phyloP scores from a whole-genome alignment of 768 basidiomycete genomes.

The Trametes elegans region DNA sequence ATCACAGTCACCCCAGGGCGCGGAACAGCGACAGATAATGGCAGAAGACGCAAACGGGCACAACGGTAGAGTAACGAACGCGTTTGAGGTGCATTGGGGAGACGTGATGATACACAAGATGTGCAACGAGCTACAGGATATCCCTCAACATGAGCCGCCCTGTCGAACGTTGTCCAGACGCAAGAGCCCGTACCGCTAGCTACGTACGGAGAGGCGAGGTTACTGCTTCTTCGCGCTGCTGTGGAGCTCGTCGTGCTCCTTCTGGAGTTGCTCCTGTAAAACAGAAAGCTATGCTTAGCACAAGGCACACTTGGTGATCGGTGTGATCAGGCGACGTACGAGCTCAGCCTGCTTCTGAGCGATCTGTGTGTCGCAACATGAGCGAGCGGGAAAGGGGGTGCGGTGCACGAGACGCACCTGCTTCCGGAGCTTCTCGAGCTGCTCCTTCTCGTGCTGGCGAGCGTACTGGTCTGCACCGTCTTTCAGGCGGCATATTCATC shows the following conservation, averaged over 20 bases:
- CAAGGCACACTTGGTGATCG: not conserved
- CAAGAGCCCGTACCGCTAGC: not conserved
- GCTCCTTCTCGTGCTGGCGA: slow-evolving; percentile 54
- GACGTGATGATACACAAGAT: slow-evolving; percentile 5
- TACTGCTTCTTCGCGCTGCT: slow-evolving; percentile 10
- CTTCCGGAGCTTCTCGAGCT: slow-evolving; percentile 56
- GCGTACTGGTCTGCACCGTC: slow-evolving; percentile 66
- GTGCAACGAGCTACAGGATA: slow-evolving; percentile 1
- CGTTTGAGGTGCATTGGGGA: not conserved
- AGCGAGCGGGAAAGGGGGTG: not conserved
- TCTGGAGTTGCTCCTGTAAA: slow-evolving; percentile 32
- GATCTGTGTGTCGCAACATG: slow-evolving; percentile 20
- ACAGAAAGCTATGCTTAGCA: not conserved
- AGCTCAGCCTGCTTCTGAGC: slow-evolving; percentile 33
- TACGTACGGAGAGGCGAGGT: not conserved
- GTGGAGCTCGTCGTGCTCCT: slow-evolving; percentile 25
- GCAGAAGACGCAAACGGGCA: too few relatives aligned
- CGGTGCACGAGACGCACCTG: slow-evolving; percentile 39
- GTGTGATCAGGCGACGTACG: slow-evolving; percentile 19
- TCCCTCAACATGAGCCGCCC: not conserved
- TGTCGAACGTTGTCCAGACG: not conserved
- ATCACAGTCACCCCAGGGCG: not conserved
- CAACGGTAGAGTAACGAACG: not conserved
- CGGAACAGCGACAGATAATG: too few relatives aligned
- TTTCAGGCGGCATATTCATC: slow-evolving; percentile 9